Conservation (phyloP, 2,329 filamentous ascomycete species). For the Beauveria australis region DNA sequence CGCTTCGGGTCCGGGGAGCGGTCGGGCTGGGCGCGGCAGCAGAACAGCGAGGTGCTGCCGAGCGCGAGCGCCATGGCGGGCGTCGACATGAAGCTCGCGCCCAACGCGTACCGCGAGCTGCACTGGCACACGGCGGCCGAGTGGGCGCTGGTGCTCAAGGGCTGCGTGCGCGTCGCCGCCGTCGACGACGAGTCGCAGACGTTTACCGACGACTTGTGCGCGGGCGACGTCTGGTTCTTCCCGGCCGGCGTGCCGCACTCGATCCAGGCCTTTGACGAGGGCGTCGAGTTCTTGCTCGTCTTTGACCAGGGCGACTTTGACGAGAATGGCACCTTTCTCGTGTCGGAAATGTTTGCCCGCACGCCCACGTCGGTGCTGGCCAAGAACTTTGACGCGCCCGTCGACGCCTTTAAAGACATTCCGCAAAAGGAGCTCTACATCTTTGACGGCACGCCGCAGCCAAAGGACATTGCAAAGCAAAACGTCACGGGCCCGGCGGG, state of each 20-base stretch:
- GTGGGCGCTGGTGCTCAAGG: slow-evolving; percentile 46
- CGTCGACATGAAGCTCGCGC: slow-evolving; percentile 51
- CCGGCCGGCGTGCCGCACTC: slow-evolving; percentile 41
- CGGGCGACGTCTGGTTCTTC: slow-evolving; percentile 49
- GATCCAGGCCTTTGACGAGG: slow-evolving; percentile 46
- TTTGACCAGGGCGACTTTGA: slow-evolving; percentile 52
- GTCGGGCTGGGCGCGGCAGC: slow-evolving; percentile 47
- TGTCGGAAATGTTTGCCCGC: slow-evolving; percentile 43
- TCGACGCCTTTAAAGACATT: slow-evolving; percentile 38
- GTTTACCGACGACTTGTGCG: slow-evolving; percentile 39
- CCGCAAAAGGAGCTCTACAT: slow-evolving; percentile 42
- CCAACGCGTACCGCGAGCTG: slow-evolving; percentile 51
- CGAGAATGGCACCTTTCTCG: slow-evolving; percentile 52
- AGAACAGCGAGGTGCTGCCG: slow-evolving; percentile 44
- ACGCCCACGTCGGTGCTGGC: slow-evolving; percentile 45
- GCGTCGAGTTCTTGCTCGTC: slow-evolving; percentile 50
- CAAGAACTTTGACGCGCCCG: slow-evolving; percentile 43
- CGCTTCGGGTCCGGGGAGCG: slow-evolving; percentile 32
- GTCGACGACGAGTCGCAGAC: slow-evolving; percentile 43
- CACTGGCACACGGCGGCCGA: slow-evolving; percentile 53
- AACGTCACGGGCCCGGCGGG: slow-evolving; percentile 39
- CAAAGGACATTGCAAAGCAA: slow-evolving; percentile 35
- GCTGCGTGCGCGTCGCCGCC: slow-evolving; percentile 41
- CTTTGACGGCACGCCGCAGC: slow-evolving; percentile 42
- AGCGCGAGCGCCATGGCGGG: slow-evolving; percentile 43